Conservation (phyloP, 495 filamentous ascomycete genomes). For the Daldinia childiae region DNA sequence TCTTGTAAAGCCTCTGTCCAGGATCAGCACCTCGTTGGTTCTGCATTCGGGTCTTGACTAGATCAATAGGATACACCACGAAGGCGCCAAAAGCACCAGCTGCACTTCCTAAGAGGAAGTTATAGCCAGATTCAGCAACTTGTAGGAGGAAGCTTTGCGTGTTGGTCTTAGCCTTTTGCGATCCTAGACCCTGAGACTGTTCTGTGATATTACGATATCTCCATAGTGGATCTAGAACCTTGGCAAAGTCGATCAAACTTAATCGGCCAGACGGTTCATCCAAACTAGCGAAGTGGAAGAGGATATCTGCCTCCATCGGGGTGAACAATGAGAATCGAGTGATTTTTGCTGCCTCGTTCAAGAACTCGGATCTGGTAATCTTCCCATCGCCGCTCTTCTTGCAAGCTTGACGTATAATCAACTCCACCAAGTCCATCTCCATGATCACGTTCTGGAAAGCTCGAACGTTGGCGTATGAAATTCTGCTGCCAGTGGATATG, state of each 20-base stretch:
- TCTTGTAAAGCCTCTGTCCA: conserved; percentile 91
- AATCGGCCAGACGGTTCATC: conserved; percentile 87
- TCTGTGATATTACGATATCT: conserved; percentile 64
- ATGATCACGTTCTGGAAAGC: conserved; percentile 97
- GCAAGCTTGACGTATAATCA: conserved; percentile 87
- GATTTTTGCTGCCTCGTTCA: conserved; percentile 90
- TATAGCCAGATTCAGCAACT: conserved; percentile 81
- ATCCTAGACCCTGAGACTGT: conserved; percentile 46
- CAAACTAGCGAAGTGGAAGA: conserved; percentile 97
- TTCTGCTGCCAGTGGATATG: conserved; percentile 89
- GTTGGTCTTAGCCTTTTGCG: conserved; percentile 51
- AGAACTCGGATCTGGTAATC: conserved; percentile 92
- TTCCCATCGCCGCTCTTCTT: conserved; percentile 86
- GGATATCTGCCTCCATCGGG: conserved; percentile 98
- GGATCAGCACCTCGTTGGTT: conserved; percentile 86
- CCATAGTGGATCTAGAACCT: conserved; percentile 95
- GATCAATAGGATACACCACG: conserved; percentile 98
- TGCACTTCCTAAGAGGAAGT: conserved; percentile 86
- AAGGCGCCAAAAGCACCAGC: conserved; percentile 98
- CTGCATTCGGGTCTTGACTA: conserved; percentile 99
- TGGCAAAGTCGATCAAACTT: conserved; percentile 85
- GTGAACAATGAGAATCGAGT: conserved; percentile 95
- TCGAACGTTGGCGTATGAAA: conserved; percentile 95
- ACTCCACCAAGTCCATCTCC: conserved; percentile 97
- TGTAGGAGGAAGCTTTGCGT: conserved; percentile 64